phyloP scores from a whole-genome alignment of 2,329 filamentous ascomycete species.

The Stromatinia cepivora region DNA sequence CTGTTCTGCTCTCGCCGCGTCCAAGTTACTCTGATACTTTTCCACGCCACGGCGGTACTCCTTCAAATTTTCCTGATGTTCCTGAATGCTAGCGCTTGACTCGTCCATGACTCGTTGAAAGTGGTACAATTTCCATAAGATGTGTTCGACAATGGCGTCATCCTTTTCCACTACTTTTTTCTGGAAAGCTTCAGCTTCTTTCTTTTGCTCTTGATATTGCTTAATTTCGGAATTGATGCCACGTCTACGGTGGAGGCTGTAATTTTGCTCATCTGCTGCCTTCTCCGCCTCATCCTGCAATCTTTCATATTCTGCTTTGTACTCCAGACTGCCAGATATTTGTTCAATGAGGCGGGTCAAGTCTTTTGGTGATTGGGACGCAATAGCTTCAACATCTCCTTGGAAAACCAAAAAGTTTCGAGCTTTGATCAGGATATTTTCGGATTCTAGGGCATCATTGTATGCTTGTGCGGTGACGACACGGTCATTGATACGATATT shows the following conservation, averaged over 20 bases:
- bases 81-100: constrained; percentile 85
- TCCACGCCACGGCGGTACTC: constrained; percentile 88
- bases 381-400: constrained; percentile 95
- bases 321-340: constrained; percentile 93
- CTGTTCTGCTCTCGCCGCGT: constrained; percentile 82
- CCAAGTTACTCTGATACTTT: constrained; percentile 76
- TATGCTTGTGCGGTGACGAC: constrained; percentile 87
- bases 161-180: constrained; percentile 88
- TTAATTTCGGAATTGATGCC: constrained; percentile 98
- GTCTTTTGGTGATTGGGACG: constrained; percentile 90
- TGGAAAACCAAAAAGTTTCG: constrained; percentile 98
- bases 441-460: constrained; percentile 85
- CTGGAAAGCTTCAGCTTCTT: constrained; percentile 90
- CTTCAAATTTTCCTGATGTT: constrained; percentile 91
- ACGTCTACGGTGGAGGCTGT: constrained; percentile 83
- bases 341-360: constrained; percentile 93
- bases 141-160: constrained; percentile 86
- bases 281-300: constrained; percentile 85
- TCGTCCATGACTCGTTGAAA: constrained; percentile 93
- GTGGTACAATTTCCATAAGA: constrained; percentile 95
- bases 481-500: constrained; percentile 95
- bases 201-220: constrained; percentile 95
- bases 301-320: constrained; percentile 89
- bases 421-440: constrained; percentile 97
- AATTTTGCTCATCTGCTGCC: constrained; percentile 83